Conservation (phyloP, 257 asterid species). For the Gynochthodes officinalis region DNA sequence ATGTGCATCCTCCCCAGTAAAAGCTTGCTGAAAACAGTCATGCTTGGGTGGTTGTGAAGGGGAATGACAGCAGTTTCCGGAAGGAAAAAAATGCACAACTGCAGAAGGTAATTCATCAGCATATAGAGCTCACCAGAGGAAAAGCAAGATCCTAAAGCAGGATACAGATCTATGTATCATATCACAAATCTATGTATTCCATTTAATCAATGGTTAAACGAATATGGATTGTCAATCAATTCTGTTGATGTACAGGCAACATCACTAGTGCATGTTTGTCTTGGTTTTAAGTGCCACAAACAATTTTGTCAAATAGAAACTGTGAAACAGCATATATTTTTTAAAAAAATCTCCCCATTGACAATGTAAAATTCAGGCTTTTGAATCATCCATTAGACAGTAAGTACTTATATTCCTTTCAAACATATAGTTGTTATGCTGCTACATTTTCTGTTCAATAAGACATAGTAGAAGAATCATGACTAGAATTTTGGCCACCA, state of each 20-base stretch:
- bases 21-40: conserved; percentile 93
- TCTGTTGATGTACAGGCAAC: neutral
- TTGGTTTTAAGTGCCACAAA: neutral
- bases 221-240: neutral
- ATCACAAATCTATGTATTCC: neutral
- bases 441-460: neutral
- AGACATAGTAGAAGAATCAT: neutral
- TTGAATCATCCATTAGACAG: neutral
- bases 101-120: conserved; percentile 19
- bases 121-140: neutral
- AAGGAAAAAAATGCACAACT: conserved; percentile 74
- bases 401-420: neutral
- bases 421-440: neutral
- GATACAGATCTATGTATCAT: neutral
- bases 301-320: neutral
- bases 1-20: conserved; percentile 77
- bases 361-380: neutral
- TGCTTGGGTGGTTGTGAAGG: conserved; percentile 91
- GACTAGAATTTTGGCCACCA: neutral
- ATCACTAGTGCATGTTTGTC: neutral
- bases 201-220: neutral
- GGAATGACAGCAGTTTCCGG: conserved; percentile 68
- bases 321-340: neutral
- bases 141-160: neutral
- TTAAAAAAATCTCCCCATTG: neutral